These are phyloP conservation scores for Phylloporus arenicola DNA, from an alignment of 768 basidiomycete genomes.

Conservation along the genomic window DNA sequence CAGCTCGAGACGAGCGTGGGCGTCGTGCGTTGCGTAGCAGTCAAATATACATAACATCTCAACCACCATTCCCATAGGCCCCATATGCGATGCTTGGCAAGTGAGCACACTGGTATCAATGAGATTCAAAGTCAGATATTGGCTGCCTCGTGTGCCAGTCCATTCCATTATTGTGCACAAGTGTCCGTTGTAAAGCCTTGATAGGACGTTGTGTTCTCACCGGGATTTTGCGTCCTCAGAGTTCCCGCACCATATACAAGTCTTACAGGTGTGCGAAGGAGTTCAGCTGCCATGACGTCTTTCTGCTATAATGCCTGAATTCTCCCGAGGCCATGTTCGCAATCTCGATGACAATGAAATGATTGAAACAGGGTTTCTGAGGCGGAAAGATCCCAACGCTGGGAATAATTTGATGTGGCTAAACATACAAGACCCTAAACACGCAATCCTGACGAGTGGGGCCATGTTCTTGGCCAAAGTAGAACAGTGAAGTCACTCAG, in stretches of 20 bases:
- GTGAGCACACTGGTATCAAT: neutral
- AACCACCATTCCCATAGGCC: neutral
- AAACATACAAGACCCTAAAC: constrained; percentile 1
- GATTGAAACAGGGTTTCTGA: neutral
- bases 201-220: neutral
- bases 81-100: neutral
- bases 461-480: neutral
- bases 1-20: neutral
- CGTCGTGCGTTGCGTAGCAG: neutral
- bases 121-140: constrained; percentile 7
- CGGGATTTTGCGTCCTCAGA: neutral
- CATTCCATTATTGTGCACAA: constrained; percentile 6
- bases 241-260: neutral
- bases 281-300: neutral
- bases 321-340: neutral
- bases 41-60: neutral
- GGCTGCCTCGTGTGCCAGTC: constrained; percentile 1
- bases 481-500: neutral
- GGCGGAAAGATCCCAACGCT: neutral
- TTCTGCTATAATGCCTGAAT: neutral
- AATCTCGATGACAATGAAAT: neutral
- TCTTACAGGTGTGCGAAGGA: neutral
- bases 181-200: neutral
- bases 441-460: neutral
- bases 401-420: neutral